Evolutionary conservation across 148 eudicot genomes (phyloP).

Genomic region (Chenopodium suecicum): DNA sequence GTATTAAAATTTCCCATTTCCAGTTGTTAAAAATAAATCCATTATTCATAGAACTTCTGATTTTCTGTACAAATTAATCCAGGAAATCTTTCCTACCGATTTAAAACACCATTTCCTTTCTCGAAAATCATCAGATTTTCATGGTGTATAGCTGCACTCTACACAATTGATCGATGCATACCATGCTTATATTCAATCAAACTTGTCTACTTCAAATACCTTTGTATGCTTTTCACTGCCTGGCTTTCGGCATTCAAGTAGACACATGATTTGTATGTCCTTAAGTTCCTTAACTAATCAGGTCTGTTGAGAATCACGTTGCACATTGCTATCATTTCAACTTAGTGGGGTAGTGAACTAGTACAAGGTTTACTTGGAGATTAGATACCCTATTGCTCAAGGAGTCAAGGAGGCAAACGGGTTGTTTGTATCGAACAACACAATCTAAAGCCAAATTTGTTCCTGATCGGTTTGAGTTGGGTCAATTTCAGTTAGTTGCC

Average conservation of each 20-base stretch:
- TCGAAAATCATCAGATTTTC: conserved; percentile 12
- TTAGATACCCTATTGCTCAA: neutral
- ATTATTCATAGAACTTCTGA: conserved; percentile 7
- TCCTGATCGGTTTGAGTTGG: too few relatives aligned
- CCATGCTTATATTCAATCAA: neutral
- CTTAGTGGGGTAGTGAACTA: neutral
- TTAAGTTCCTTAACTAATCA: neutral
- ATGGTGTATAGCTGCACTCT: neutral
- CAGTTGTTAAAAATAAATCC: conserved; percentile 10
- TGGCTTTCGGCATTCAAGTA: neutral
- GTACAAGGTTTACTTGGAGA: neutral
- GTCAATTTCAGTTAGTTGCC: too few relatives aligned
- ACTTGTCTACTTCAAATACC: neutral
- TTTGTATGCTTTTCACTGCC: neutral
- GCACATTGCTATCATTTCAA: neutral
- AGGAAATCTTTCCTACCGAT: neutral
- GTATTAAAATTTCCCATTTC: conserved; percentile 35
- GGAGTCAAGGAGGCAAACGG: neutral
- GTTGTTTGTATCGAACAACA: too few relatives aligned
- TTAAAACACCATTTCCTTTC: neutral
- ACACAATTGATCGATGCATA: neutral
- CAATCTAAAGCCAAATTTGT: too few relatives aligned
- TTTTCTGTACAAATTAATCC: conserved; percentile 16
- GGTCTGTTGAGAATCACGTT: neutral
- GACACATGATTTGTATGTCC: neutral